Percentiles rank a stretch among this genome's conserved stretches.
phyloP scores from a whole-genome alignment of 352 stramenopile species.

The Phytophthora sp. region DNA sequence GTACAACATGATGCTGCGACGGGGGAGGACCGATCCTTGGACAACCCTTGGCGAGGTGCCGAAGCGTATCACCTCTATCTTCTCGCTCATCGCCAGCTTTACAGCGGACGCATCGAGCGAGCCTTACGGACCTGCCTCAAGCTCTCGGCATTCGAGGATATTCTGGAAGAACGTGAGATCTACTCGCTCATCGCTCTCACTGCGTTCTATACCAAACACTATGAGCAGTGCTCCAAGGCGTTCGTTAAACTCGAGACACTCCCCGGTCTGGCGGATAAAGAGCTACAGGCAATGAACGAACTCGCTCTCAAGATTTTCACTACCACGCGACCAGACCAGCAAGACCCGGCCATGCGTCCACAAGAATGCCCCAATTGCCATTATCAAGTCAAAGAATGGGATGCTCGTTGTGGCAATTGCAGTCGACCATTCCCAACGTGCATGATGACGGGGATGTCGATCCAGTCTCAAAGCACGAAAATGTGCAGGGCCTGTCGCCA shows the following conservation, averaged over 20 bases:
- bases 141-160: conserved; percentile 91
- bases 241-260: conserved; percentile 95
- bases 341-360: conserved; percentile 82
- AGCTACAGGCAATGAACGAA: conserved; percentile 64
- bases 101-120: conserved; percentile 79
- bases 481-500: conserved; percentile 90
- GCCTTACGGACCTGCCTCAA: conserved; percentile 90
- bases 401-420: conserved; percentile 84
- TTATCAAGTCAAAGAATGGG: conserved; percentile 86
- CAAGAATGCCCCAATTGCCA: conserved; percentile 85
- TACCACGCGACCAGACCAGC: conserved; percentile 51
- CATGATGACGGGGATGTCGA: conserved; percentile 80
- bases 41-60: conserved; percentile 94
- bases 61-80: conserved; percentile 95
- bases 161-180: conserved; percentile 90
- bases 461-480: conserved; percentile 77
- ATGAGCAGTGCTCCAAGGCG: conserved; percentile 89
- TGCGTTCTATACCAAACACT: conserved; percentile 92
- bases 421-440: conserved; percentile 73
- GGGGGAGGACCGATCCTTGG: conserved; percentile 82
- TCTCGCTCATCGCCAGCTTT: conserved; percentile 93
- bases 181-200: conserved; percentile 94
- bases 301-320: conserved; percentile 90
- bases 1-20: conserved; percentile 89
- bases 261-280: conserved; percentile 60